Evolutionary conservation across 495 filamentous ascomycete species (phyloP), one percentile per base, ranked within the genome.

Genomic region (Hyaloscypha hepaticicola): DNA sequence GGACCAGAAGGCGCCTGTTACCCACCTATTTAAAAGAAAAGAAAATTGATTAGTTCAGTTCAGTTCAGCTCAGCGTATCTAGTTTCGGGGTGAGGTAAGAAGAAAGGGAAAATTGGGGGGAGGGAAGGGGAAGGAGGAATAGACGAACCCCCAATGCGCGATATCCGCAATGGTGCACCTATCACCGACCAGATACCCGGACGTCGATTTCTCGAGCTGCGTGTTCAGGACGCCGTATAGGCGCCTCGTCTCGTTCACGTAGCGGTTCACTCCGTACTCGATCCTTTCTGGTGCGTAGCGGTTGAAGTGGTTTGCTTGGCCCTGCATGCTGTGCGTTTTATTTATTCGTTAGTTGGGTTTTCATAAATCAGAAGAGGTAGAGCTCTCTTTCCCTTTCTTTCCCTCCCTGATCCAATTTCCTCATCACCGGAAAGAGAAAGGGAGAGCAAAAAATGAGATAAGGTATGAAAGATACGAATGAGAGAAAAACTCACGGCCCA

Each of bases 211-310:
- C 21, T 79, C 75, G 19, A 97, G 85, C 60, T 92, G 90, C 55
- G 77, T 81, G 64, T 97, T 87, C 55, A 97, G 80, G 19, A 94
- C 88, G 38, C 85, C 74, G 76, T 96, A 97, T 21, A 97, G 81
- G 0, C 94, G 86, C 7, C 86, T 81, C 1, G 90, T 90, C 77
- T 97, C 93, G 67, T 88, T 90, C 66, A 82, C 79, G 77, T 96
- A 97, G 25, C 93, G 87, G 64, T 88, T 85, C 64, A 96, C 85
- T 59, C 88, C 92, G 76, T 97, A 97, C 67, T 89, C 79, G 71
- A 96, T 93, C 73, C 84, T 89, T 74, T 95, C 91, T 4, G 93
- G 91, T 8, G 93, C 92, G 69, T 95, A 96, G 71, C 91, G 87
- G 28, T 72, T 77, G 77, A 97, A 97, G 75, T 97, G 94, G 77